Conservation (phyloP, 192 early-diverging fungal species). For the Helicostylum pulchrum region DNA sequence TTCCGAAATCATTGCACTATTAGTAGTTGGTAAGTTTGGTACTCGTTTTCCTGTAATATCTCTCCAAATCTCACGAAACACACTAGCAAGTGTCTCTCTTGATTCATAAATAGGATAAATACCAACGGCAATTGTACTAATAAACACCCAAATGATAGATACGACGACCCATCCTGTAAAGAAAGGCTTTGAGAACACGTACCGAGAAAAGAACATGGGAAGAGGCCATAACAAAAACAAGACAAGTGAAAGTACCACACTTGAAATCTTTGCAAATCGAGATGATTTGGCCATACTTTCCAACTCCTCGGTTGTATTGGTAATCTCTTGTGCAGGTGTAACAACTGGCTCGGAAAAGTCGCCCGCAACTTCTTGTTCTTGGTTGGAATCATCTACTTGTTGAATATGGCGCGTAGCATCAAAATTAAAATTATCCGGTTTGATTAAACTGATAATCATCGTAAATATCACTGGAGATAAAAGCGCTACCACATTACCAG, state of each 20-base stretch:
- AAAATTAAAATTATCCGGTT: constrained; percentile 66
- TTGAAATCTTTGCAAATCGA: constrained; percentile 51
- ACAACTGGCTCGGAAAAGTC: neutral
- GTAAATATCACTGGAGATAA: constrained; percentile 34
- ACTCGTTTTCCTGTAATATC: constrained; percentile 14
- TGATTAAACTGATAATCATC: constrained; percentile 39
- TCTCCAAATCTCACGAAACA: constrained; percentile 29
- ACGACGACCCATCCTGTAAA: constrained; percentile 70
- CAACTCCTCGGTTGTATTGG: constrained; percentile 31
- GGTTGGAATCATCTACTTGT: constrained; percentile 43
- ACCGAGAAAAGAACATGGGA: constrained; percentile 62
- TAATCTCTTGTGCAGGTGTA: constrained; percentile 2
- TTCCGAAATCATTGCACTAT: neutral
- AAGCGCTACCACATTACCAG: constrained; percentile 62
- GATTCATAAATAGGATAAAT: constrained; percentile 58
- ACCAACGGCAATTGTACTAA: constrained; percentile 48
- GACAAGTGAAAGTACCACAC: constrained; percentile 52
- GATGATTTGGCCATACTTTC: constrained; percentile 51
- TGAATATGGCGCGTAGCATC: constrained; percentile 43
- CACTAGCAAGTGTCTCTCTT: constrained; percentile 11
- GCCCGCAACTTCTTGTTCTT: constrained; percentile 11
- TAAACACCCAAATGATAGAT: constrained; percentile 60
- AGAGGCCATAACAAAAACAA: constrained; percentile 69
- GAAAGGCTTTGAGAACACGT: constrained; percentile 62
- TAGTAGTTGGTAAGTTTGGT: neutral